Conservation (phyloP, 23 red algal genomes). For the Gracilariopsis chorda region DNA sequence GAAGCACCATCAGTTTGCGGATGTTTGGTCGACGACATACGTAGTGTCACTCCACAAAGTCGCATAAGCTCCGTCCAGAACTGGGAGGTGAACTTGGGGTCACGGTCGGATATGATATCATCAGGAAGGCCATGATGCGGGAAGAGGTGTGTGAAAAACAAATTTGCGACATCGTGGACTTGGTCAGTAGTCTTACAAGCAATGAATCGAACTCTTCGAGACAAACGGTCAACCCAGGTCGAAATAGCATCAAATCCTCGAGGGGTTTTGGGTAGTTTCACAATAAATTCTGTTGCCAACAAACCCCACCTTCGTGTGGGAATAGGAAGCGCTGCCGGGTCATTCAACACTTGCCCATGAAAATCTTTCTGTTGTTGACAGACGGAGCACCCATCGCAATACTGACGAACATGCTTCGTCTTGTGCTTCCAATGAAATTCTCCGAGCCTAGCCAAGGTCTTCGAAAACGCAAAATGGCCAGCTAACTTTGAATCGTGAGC, state of each 20-base stretch:
- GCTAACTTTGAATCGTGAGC: not conserved
- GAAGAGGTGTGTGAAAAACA: not conserved
- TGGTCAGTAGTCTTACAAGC: not conserved
- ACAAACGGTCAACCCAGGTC: not conserved
- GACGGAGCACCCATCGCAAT: not conserved
- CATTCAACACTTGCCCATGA: not conserved
- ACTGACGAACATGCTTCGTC: not conserved
- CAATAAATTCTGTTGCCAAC: not conserved
- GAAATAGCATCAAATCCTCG: not conserved
- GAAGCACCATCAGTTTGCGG: slow-evolving; percentile 11
- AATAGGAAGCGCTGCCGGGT: not conserved
- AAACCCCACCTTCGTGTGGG: not conserved
- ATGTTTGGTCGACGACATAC: not conserved
- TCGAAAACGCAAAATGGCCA: not conserved
- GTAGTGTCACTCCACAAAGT: not conserved
- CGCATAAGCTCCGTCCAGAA: not conserved
- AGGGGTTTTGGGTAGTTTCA: not conserved
- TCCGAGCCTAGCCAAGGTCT: not conserved
- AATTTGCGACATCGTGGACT: not conserved
- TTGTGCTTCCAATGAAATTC: slow-evolving; percentile 1
- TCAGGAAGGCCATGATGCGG: not conserved
- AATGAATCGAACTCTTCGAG: not conserved
- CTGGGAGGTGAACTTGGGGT: not conserved
- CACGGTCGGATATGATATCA: not conserved
- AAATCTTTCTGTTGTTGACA: not conserved